A percentile compares a stretch with the other conserved stretches of the same genome.
These are phyloP conservation scores for Citrus inodora DNA, from an alignment of 345 rosid genomes.

Conservation along the genomic window DNA sequence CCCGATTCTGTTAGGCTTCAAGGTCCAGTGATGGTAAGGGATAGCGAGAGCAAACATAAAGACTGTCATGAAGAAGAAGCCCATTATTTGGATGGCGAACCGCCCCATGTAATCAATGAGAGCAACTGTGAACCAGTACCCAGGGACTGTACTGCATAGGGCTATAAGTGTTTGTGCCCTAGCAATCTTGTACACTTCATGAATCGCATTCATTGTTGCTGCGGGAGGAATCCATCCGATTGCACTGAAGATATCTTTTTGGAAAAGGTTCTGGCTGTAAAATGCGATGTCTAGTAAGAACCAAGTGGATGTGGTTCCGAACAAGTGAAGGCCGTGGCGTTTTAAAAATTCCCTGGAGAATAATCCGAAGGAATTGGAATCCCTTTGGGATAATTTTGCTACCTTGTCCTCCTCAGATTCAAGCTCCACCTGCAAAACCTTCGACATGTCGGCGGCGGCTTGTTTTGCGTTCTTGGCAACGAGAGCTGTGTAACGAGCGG, in stretches of 20 bases:
- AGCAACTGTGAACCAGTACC: conserved; percentile 53
- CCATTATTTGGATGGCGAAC: conserved; percentile 47
- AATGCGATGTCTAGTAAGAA: conserved; percentile 72
- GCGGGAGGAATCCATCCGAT: conserved; percentile 75
- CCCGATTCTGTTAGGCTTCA: conserved; percentile 39
- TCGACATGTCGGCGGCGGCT: conserved; percentile 70
- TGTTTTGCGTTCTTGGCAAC: conserved; percentile 57
- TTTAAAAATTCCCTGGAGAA: conserved; percentile 39
- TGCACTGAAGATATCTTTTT: conserved; percentile 67
- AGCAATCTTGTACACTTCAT: conserved; percentile 55
- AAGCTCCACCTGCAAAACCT: conserved; percentile 60
- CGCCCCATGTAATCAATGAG: conserved; percentile 52
- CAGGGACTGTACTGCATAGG: conserved; percentile 69
- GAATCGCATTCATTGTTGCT: conserved; percentile 59
- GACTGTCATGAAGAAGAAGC: conserved; percentile 56
- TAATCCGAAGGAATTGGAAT: conserved; percentile 45
- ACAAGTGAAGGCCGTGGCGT: conserved; percentile 55
- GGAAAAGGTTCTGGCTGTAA: conserved; percentile 72
- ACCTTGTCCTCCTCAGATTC: conserved; percentile 48
- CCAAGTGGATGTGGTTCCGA: conserved; percentile 67
- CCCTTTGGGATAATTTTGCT: conserved; percentile 3
- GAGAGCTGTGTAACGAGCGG: conserved; percentile 76
- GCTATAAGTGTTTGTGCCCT: conserved; percentile 67
- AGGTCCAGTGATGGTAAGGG: conserved; percentile 73
- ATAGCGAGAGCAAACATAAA: conserved; percentile 63